These are phyloP conservation scores for Pseudozyma sp. DNA, from an alignment of 1,284 basidiomycete species.

Conservation along the genomic window DNA sequence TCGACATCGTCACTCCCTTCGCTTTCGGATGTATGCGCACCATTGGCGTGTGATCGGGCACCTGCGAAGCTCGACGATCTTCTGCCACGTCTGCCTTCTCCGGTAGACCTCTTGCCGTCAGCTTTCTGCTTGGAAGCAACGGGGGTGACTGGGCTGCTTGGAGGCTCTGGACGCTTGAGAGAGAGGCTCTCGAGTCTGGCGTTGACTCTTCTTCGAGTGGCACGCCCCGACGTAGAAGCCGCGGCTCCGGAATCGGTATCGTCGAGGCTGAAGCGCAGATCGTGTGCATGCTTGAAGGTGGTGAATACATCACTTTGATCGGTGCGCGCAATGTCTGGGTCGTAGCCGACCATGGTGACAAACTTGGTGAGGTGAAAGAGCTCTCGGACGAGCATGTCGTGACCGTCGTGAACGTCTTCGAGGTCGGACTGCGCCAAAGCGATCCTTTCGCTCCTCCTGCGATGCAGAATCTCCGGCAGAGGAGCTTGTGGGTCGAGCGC, in stretches of 20 bases:
- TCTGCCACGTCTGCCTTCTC: constrained; percentile 9
- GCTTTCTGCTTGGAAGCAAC: constrained; percentile 10
- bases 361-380: constrained; percentile 62
- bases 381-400: constrained; percentile 62
- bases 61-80: constrained; percentile 29
- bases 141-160: constrained; percentile 26
- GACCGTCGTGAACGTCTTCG: constrained; percentile 51
- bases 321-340: constrained; percentile 48
- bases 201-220: constrained; percentile 50
- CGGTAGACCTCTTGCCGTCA: constrained; percentile 4
- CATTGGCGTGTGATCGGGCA: constrained; percentile 7
- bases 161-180: constrained; percentile 34
- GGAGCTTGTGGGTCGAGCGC: constrained; percentile 16
- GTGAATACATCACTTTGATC: constrained; percentile 55
- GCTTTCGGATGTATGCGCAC: not conserved
- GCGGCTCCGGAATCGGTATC: constrained; percentile 15
- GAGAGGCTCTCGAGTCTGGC: constrained; percentile 47
- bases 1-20: constrained; percentile 20
- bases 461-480: constrained; percentile 35
- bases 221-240: constrained; percentile 24
- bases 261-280: constrained; percentile 43
- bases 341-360: constrained; percentile 60
- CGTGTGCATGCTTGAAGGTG: constrained; percentile 52
- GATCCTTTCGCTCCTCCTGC: constrained; percentile 29
- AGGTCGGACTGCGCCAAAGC: constrained; percentile 43